Percentiles rank a stretch among this genome's conserved stretches.
Conservation (phyloP, 2,329 filamentous ascomycete genomes). For the Exophiala lecanii-corni region DNA sequence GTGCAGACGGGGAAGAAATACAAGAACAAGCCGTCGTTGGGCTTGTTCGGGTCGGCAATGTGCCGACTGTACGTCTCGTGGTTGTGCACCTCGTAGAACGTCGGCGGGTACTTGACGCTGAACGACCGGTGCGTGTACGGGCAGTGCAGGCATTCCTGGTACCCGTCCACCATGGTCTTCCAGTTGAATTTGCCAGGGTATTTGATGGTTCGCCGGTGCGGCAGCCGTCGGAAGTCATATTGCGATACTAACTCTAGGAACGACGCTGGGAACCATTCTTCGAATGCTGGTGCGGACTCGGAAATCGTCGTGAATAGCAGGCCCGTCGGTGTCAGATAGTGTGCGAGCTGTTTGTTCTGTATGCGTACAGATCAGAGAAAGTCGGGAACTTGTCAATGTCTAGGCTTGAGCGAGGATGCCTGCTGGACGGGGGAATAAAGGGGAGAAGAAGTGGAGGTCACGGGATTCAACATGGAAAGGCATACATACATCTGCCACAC, state of each 20-base stretch:
- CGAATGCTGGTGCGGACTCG: slow-evolving; percentile 44
- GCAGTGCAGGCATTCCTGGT: slow-evolving; percentile 56
- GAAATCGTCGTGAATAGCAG: slow-evolving; percentile 51
- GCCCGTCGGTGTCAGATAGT: slow-evolving; percentile 47
- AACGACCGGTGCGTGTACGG: slow-evolving; percentile 56
- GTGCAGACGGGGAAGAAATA: slow-evolving; percentile 57
- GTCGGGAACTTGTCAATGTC: not conserved
- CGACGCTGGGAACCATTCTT: slow-evolving; percentile 49
- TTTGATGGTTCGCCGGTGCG: slow-evolving; percentile 49
- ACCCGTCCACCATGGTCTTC: slow-evolving; percentile 58
- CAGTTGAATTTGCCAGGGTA: slow-evolving; percentile 56
- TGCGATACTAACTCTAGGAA: slow-evolving; percentile 45
- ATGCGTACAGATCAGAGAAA: too few species aligned
- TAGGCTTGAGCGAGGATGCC: not conserved
- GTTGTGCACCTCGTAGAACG: slow-evolving; percentile 52
- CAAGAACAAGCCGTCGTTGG: slow-evolving; percentile 52
- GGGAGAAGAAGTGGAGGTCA: too few species aligned
- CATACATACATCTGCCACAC: slow-evolving; percentile 21
- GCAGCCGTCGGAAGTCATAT: slow-evolving; percentile 52
- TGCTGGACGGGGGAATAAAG: not conserved
- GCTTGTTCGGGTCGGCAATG: slow-evolving; percentile 50
- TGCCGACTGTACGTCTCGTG: slow-evolving; percentile 54
- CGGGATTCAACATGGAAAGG: not conserved
- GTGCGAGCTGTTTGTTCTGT: slow-evolving; percentile 33
- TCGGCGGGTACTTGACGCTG: slow-evolving; percentile 51